These are phyloP conservation scores for Ascochyta rabiei DNA, from an alignment of 2,329 filamentous ascomycete species.

Conservation along the genomic window DNA sequence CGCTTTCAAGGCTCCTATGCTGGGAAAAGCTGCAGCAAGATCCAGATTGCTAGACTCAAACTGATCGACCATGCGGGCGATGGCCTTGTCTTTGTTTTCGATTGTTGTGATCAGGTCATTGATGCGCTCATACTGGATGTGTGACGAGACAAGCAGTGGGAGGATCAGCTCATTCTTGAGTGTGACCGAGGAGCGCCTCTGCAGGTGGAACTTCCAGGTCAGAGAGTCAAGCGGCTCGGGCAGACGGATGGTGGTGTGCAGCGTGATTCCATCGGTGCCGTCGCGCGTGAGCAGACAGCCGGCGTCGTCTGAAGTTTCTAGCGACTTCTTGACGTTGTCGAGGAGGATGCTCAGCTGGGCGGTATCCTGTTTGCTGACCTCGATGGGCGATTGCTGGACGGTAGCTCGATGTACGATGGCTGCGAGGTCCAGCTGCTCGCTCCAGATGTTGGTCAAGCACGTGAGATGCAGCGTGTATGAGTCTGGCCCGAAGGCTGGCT, in stretches of 20 bases:
- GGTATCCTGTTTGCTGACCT: conserved; percentile 68
- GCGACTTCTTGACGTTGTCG: conserved; percentile 62
- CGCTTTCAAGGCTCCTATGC: conserved; percentile 54
- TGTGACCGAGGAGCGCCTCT: conserved; percentile 46
- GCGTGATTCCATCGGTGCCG: conserved; percentile 47
- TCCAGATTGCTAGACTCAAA: conserved; percentile 63
- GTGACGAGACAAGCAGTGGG: conserved; percentile 59
- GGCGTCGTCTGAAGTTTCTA: conserved; percentile 49
- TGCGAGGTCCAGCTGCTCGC: conserved; percentile 66
- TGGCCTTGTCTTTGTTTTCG: conserved; percentile 63
- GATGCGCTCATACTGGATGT: conserved; percentile 56
- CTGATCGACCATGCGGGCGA: conserved; percentile 64
- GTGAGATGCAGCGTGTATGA: conserved; percentile 72
- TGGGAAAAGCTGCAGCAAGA: conserved; percentile 63
- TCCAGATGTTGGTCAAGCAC: conserved; percentile 76
- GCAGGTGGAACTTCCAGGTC: conserved; percentile 68
- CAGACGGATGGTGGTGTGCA: conserved; percentile 66
- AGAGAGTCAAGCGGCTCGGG: conserved; percentile 68
- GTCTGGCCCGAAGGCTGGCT: conserved; percentile 59
- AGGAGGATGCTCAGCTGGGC: conserved; percentile 73
- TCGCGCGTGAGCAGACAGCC: conserved; percentile 42
- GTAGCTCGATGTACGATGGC: conserved; percentile 68
- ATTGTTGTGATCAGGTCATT: conserved; percentile 57
- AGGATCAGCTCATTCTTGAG: conserved; percentile 59
- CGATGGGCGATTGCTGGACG: conserved; percentile 71